Evolutionary conservation across 495 filamentous ascomycete species (phyloP), one percentile per base, ranked within the genome.

Genomic region (Oleoguttula mirabilis): DNA sequence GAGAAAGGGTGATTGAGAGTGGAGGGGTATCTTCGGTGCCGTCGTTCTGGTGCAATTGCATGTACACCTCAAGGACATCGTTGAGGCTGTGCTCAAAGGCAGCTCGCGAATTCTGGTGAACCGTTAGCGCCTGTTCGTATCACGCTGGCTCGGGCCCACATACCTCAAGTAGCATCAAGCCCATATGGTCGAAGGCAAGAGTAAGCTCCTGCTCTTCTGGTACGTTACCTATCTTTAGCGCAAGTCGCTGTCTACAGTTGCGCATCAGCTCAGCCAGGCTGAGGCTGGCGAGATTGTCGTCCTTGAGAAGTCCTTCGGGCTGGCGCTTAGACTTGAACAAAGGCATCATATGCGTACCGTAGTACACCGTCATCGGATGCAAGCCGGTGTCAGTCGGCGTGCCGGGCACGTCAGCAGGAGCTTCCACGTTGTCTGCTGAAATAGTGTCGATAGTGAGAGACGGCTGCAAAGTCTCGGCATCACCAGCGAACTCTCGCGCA

Each of bases 251-350:
- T 31, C 83, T 78, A 46, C 84, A 72, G 23, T 72, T 72, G 30
- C 65, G 55, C 36, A 94, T 67, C 16, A 94, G 65, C 23, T 71
- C 65, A 17, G 60, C 57, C 21, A 94, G 60, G 12, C 65, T 65
- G 15, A 70, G 55, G 35, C 76, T 69, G 12, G 77, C 66, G 1
- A 80, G 62, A 17, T 66, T 64, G 47, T 75, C 69, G 51, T 88
- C 79, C 43, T 76, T 66, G 10, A 94, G 69, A 39, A 93, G 83
- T 35, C 83, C 76, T 0, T 77, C 73, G 47, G 83, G 76, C 27
- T 73, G 68, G 43, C 74, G 67, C 16, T 68, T 61, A 19, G 73
- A 75, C 24, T 80, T 77, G 47, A 90, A 84, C 6, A 93, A 64
- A 10, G 73, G 73, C 37, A 87, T 85, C 51, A 76, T 74, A 36